Evolutionary conservation across 1,284 basidiomycete species (phyloP).

Genomic region (Puccinia coronata): DNA sequence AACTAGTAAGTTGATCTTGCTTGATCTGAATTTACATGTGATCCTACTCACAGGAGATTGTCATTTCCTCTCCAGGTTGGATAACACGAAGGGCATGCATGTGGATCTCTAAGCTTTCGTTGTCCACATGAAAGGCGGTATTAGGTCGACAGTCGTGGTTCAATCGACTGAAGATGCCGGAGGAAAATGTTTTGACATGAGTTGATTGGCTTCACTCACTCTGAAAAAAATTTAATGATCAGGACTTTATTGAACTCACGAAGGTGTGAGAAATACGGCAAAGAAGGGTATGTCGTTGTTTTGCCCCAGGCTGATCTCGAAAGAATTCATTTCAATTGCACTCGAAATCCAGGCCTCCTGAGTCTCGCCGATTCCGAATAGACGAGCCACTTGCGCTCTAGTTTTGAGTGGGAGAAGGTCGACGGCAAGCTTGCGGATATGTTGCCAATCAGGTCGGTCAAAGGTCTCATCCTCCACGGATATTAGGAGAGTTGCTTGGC

Average conservation of each 20-base stretch:
- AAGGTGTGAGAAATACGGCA: conserved; percentile 22
- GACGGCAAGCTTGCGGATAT: conserved; percentile 28
- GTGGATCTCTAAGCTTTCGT: conserved; percentile 30
- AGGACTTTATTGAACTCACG: too few species aligned
- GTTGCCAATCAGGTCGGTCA: neutral
- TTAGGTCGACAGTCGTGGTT: conserved; percentile 48
- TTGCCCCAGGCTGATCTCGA: conserved; percentile 11
- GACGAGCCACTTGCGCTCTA: conserved; percentile 3
- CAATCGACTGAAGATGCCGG: conserved; percentile 29
- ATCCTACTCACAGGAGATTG: conserved; percentile 30
- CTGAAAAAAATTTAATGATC: neutral
- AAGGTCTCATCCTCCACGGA: conserved; percentile 6
- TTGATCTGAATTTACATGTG: neutral
- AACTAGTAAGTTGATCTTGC: neutral
- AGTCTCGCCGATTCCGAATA: conserved; percentile 7
- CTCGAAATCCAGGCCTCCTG: conserved; percentile 29
- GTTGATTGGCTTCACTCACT: neutral
- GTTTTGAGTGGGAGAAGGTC: conserved; percentile 33
- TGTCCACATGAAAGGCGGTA: conserved; percentile 30
- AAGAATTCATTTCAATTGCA: conserved; percentile 31
- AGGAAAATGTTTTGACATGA: neutral
- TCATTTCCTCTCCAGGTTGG: conserved; percentile 38
- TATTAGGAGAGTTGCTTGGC: conserved; percentile 21
- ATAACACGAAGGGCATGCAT: conserved; percentile 43
- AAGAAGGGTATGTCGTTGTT: conserved; percentile 12